Evolutionary conservation across 2,329 filamentous ascomycete species (phyloP), one percentile per base, ranked within the genome.

Genomic region (Salinomyces thailandicus): DNA sequence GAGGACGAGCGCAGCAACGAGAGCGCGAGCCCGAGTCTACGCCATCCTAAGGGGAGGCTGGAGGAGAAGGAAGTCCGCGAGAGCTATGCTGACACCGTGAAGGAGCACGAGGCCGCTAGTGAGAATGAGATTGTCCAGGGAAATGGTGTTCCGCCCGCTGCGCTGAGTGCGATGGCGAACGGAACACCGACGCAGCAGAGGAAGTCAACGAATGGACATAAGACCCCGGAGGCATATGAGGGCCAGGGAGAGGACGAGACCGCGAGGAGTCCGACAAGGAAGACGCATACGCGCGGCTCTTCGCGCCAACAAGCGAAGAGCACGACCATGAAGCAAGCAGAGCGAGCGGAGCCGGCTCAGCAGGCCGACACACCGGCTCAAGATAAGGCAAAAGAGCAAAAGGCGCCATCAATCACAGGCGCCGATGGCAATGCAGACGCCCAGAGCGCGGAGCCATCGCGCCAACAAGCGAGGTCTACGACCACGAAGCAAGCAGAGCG

Each of bases 221-320:
- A 29, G 18, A 42, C 38, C 29, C 44, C 44, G 12, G 47, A 52
- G 7, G 49, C 44, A 11, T 52, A 51, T 22, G 48, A 54, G 18
- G 52, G 51, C 15, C 39, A 47, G 3, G 54, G 50, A 9, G 48
- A 49, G 27, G 51, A 54, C 48, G 40, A 55, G 36, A 41, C 51
- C 24, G 48, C 57, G 34, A 24, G 50, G 36, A 49, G 43, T 15
- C 48, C 50, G 3, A 41, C 41, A 12, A 44, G 49, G 31, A 48
- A 47, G 31, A 41, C 50, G 11, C 52, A 55, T 31, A 54, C 50
- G 36, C 47, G 52, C n/a, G 37, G 35, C 9, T 50, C 49, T 4
- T 8, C 8, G 8, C 22, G 8, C n/a, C 22, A 26, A n/a, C 8
- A n/a, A 8, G 22, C 8, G 22, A 26, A 26, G 22, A 26, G n/a